phyloP scores from a whole-genome alignment of 2,329 filamentous ascomycete species.

The Balansia obtecta region DNA sequence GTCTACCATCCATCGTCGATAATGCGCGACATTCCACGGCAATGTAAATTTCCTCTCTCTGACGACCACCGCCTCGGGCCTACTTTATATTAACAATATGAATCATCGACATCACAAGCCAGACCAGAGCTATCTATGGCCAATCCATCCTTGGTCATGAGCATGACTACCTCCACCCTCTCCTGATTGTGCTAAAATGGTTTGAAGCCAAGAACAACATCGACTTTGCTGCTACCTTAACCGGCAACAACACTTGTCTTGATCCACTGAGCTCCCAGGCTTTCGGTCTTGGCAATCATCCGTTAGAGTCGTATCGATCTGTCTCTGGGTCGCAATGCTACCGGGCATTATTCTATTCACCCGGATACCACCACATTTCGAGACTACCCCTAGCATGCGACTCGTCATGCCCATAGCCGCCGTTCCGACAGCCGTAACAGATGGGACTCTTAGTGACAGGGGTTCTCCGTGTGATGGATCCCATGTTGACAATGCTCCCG shows the following conservation, averaged over 20 bases:
- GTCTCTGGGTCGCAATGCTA: constrained; percentile 31
- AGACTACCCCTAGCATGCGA: constrained; percentile 39
- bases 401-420: constrained; percentile 42
- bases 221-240: constrained; percentile 33
- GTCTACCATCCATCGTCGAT: too few species aligned
- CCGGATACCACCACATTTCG: constrained; percentile 31
- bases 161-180: constrained; percentile 24
- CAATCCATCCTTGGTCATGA: constrained; percentile 21
- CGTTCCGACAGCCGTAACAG: constrained; percentile 40
- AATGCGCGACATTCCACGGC: too few species aligned
- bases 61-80: too few species aligned
- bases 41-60: too few species aligned
- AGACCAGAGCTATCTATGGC: constrained; percentile 2
- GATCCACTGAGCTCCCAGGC: constrained; percentile 28
- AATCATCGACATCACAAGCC: not conserved
- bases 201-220: constrained; percentile 33
- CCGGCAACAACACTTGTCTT: constrained; percentile 27
- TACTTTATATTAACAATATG: too few species aligned
- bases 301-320: constrained; percentile 30
- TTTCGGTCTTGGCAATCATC: constrained; percentile 24
- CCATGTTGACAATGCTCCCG: constrained; percentile 44
- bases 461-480: constrained; percentile 34
- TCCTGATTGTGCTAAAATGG: constrained; percentile 32
- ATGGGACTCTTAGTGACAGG: too few species aligned
- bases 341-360: constrained; percentile 39